Conservation (phyloP, 2,329 filamentous ascomycete genomes). For the Alternaria incomplexa region DNA sequence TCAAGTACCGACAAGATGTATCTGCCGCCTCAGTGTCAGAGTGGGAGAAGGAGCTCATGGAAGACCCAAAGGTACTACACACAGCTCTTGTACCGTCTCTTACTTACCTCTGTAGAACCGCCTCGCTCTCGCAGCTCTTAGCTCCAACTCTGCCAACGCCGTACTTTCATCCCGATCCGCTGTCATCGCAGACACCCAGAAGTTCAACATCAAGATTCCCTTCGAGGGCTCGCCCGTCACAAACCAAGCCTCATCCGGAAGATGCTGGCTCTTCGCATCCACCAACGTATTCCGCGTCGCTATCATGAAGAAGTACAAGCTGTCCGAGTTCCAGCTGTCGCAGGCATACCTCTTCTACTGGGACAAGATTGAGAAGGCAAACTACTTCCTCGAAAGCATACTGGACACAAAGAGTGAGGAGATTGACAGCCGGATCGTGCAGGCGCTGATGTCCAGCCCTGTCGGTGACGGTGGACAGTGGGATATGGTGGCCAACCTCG, state of each 20-base stretch:
- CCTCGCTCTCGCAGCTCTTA: constrained; percentile 76
- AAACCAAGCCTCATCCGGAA: constrained; percentile 79
- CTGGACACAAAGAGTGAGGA: constrained; percentile 74
- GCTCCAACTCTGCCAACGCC: constrained; percentile 68
- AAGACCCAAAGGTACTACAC: constrained; percentile 66
- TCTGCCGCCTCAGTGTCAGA: constrained; percentile 58
- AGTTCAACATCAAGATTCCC: constrained; percentile 84
- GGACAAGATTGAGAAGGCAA: constrained; percentile 92
- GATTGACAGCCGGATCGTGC: constrained; percentile 74
- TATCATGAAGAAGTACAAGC: constrained; percentile 80
- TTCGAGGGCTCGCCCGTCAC: constrained; percentile 83
- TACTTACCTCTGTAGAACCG: constrained; percentile 57
- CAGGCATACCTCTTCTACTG: constrained; percentile 90
- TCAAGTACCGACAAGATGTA: constrained; percentile 49
- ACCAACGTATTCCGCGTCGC: constrained; percentile 93
- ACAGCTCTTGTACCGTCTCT: neutral
- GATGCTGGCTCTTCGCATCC: constrained; percentile 91
- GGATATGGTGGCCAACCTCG: constrained; percentile 90
- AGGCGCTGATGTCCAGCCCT: constrained; percentile 70
- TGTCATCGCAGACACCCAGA: constrained; percentile 72
- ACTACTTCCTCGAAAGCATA: constrained; percentile 86
- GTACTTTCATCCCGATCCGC: constrained; percentile 70
- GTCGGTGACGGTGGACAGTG: constrained; percentile 86
- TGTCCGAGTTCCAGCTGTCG: constrained; percentile 82
- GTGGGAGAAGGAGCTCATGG: constrained; percentile 68